Evolutionary conservation across 2,329 filamentous ascomycete species (phyloP), one percentile per base, ranked within the genome.

Genomic region (Bimuria novae-zelandiae): DNA sequence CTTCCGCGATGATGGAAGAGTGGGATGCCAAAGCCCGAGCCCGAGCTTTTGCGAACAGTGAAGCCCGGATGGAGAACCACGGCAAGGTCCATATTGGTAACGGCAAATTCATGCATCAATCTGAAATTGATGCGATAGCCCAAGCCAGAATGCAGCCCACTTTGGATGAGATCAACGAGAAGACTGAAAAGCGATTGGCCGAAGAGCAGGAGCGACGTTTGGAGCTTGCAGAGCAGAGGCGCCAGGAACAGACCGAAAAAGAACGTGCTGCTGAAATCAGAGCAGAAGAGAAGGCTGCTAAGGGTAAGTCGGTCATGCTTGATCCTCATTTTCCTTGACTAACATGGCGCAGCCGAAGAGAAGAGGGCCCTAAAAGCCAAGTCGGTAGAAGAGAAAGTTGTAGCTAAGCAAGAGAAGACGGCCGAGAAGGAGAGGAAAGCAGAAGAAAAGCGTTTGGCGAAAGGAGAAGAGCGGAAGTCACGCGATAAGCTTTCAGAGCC

Each of bases 101-200:
- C 39, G 90, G 91, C 7, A 90, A 84, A 65, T 92, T 87, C 65
- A 86, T 97, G 79, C 84, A 91, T 32, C 85, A 88, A 62, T 80
- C 84, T 4, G 89, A 92, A 42, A 85, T 97, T 14, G 86, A 97
- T 58, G 85, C 84, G 5, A 89, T 96, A 60, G 92, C 92, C 2
- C 82, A 85, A 11, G 84, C 82, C 40, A 85, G 87, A 60, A 83
- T 97, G 14, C 89, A 93, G 70, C 92, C 92, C 4, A 85, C 94
- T 0, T 73, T 97, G 5, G 88, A 96, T 60, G 89, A 95, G 59
- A 94, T 97, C 56, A 86, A 87, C 48, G 86, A 89, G 46, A 89
- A 87, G 67, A 89, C 89, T 0, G 88, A 92, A 66, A 80, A 81
- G 56, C 87, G 91, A 68, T 80, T 84, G 33, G 89, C 88, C 43